These are phyloP conservation scores for Schoenoplectus triqueter DNA, from an alignment of 202 grass and related monocot species.

Conservation along the genomic window DNA sequence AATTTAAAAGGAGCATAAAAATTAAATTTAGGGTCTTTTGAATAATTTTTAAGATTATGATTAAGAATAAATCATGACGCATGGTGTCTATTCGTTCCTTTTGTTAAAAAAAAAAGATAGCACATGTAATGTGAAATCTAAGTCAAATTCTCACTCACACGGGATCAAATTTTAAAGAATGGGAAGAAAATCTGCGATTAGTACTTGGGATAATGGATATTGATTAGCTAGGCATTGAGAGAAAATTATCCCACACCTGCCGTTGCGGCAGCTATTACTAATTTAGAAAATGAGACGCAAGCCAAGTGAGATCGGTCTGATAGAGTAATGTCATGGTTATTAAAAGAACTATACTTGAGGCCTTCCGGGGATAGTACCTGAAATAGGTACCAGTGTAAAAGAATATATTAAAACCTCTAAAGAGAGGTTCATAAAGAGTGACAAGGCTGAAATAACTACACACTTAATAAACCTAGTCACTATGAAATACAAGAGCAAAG, in stretches of 20 bases:
- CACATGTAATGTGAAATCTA: neutral
- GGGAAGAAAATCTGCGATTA: neutral
- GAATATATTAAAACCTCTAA: neutral
- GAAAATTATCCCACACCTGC: neutral
- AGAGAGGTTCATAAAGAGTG: neutral
- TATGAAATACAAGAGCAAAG: slow-evolving; percentile 23
- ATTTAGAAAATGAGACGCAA: neutral
- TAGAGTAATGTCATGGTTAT: neutral
- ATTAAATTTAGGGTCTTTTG: neutral
- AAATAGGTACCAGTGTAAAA: neutral
- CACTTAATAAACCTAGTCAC: slow-evolving; percentile 3
- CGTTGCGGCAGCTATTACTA: neutral
- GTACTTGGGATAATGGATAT: neutral
- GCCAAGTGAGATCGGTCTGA: neutral
- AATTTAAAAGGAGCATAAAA: neutral
- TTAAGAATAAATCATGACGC: neutral
- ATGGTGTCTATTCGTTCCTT: neutral
- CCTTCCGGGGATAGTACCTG: neutral
- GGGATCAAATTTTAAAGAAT: neutral
- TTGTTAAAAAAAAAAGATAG: neutral
- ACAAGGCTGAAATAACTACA: neutral
- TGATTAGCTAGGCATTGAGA: neutral
- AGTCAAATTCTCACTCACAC: neutral
- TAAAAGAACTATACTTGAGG: neutral
- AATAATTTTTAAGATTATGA: neutral